A percentile compares a stretch with the other conserved stretches of the same genome.
These are phyloP conservation scores for Nothophoma quercina DNA, from an alignment of 2,329 filamentous ascomycete species.

Conservation along the genomic window DNA sequence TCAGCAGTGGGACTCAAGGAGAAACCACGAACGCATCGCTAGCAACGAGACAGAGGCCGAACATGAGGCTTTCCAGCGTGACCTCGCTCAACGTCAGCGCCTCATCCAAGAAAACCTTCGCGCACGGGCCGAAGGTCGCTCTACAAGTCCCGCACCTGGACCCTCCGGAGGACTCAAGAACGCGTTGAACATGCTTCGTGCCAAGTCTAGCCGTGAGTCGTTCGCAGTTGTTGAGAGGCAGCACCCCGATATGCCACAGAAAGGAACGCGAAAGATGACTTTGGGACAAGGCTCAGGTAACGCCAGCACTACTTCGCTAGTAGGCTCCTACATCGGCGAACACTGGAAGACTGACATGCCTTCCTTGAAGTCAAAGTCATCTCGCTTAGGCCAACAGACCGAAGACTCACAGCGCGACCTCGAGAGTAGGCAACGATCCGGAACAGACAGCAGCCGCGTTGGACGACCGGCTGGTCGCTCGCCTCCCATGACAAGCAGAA, in stretches of 20 bases:
- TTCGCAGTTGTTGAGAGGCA: constrained; percentile 57
- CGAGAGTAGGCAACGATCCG: constrained; percentile 40
- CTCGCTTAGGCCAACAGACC: constrained; percentile 43
- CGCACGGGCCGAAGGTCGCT: constrained; percentile 65
- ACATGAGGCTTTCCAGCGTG: constrained; percentile 74
- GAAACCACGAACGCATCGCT: constrained; percentile 56
- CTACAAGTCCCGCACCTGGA: constrained; percentile 47
- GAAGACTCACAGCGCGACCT: constrained; percentile 47
- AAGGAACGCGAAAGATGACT: constrained; percentile 69
- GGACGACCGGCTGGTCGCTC: constrained; percentile 42
- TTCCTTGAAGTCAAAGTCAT: constrained; percentile 38
- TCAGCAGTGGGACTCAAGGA: constrained; percentile 56
- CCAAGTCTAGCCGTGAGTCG: constrained; percentile 73
- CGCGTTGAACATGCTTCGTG: constrained; percentile 69
- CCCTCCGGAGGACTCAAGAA: constrained; percentile 55
- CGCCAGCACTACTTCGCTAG: constrained; percentile 47
- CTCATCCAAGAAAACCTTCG: constrained; percentile 77
- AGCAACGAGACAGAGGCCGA: constrained; percentile 63
- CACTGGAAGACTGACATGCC: constrained; percentile 38
- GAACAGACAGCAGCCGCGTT: constrained; percentile 42
- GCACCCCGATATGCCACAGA: constrained; percentile 56
- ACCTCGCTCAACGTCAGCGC: constrained; percentile 73
- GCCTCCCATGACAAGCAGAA: constrained; percentile 51
- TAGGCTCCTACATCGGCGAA: constrained; percentile 31
- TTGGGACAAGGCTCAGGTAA: constrained; percentile 55